Conservation (phyloP, 257 asterid species). For the Penstemon barbatus region DNA sequence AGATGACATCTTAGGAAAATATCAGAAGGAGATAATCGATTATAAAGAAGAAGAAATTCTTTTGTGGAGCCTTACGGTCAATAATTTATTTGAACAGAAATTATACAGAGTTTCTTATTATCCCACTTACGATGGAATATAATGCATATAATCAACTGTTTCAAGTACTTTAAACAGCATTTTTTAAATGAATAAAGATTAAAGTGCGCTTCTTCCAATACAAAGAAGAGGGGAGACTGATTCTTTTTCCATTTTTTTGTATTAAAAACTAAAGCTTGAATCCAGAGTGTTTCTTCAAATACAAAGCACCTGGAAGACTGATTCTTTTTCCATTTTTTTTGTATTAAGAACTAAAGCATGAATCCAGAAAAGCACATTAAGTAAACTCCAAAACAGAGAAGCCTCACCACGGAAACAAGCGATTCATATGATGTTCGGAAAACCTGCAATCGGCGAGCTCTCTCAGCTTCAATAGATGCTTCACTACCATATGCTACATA, state of each 20-base stretch:
- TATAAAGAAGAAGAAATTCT: too few species aligned
- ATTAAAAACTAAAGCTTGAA: slow-evolving; percentile 10
- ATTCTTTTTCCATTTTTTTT: slow-evolving; percentile 12
- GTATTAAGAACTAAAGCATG: slow-evolving; percentile 18
- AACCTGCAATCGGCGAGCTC: slow-evolving; percentile 63
- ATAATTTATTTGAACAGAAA: too few species aligned
- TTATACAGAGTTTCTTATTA: background rate
- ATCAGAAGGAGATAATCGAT: too few species aligned
- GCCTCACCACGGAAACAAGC: slow-evolving; percentile 87
- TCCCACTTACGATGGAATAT: slow-evolving; percentile 1
- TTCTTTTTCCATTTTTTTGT: slow-evolving; percentile 8
- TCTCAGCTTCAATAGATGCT: slow-evolving; percentile 67
- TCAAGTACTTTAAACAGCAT: slow-evolving; percentile 13
- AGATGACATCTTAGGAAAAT: background rate
- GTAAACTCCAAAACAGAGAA: slow-evolving; percentile 20
- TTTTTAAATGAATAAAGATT: background rate
- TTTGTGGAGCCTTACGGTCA: too few species aligned
- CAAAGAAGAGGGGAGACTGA: slow-evolving; percentile 11
- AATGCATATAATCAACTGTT: background rate
- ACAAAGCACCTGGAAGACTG: slow-evolving; percentile 12
- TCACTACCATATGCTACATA: slow-evolving; percentile 56
- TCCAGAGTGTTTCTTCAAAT: background rate
- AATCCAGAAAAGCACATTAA: slow-evolving; percentile 17
- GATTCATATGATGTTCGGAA: slow-evolving; percentile 81
- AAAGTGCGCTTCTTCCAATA: background rate